phyloP scores from a whole-genome alignment of 139 green algal species.

The Micromonas commoda region DNA sequence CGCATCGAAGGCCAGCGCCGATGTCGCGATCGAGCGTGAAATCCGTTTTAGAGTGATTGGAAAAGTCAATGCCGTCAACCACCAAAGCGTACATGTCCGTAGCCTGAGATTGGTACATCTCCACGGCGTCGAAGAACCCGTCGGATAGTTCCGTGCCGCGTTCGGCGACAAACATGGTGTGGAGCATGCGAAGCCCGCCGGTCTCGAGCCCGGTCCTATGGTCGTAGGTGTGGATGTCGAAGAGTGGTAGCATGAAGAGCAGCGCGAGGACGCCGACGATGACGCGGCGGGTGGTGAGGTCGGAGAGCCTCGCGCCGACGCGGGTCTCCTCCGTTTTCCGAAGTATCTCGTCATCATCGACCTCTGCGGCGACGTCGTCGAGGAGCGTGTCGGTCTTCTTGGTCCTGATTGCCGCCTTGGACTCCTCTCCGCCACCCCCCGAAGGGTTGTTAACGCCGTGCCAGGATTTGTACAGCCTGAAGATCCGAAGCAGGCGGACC shows the following conservation, averaged over 20 bases:
- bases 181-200: conserved; percentile 11
- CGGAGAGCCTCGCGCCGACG: conserved; percentile 81
- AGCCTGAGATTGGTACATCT: background rate
- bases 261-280: conserved; percentile 75
- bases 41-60: background rate
- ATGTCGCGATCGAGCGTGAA: background rate
- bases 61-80: conserved; percentile 10
- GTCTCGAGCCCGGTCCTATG: background rate
- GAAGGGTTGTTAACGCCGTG: too few relatives aligned
- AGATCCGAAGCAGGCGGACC: conserved; percentile 51
- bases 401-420: background rate
- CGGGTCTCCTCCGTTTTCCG: conserved; percentile 45
- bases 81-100: conserved; percentile 13
- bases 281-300: conserved; percentile 78
- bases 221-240: conserved; percentile 48
- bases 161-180: background rate
- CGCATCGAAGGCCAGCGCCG: background rate
- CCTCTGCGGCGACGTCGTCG: background rate
- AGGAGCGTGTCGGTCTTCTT: background rate
- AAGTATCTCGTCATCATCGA: conserved; percentile 31
- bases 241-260: conserved; percentile 75
- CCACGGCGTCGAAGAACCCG: conserved; percentile 18
- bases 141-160: background rate
- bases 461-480: conserved; percentile 61
- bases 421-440: conserved; percentile 20